phyloP scores from a whole-genome alignment of 2,329 filamentous ascomycete genomes.

The Penicillium sp. region DNA sequence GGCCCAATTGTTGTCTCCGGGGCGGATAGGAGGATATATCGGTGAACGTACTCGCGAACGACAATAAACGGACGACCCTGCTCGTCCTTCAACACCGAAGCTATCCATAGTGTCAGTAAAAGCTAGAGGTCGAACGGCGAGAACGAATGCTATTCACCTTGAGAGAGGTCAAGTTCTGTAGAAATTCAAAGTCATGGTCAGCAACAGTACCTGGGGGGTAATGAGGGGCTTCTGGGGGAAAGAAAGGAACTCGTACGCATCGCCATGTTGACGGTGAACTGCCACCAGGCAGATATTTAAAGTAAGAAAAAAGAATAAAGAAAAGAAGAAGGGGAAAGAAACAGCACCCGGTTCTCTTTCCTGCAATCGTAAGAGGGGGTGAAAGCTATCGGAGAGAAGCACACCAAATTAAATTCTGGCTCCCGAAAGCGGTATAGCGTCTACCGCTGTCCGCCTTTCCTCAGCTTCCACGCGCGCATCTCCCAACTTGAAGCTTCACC shows the following conservation, averaged over 20 bases:
- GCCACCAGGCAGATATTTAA: constrained; percentile 28
- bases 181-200: constrained; percentile 20
- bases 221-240: constrained; percentile 34
- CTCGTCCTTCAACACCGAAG: constrained; percentile 89
- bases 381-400: constrained; percentile 29
- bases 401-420: constrained; percentile 39
- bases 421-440: constrained; percentile 36
- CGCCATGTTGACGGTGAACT: constrained; percentile 42
- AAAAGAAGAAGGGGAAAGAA: constrained; percentile 4
- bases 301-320: constrained; percentile 10
- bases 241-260: constrained; percentile 40
- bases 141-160: constrained; percentile 32
- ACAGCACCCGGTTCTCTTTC: constrained; percentile 5
- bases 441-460: constrained; percentile 17
- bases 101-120: constrained; percentile 37
- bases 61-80: constrained; percentile 96
- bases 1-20: constrained; percentile 4
- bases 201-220: constrained; percentile 21
- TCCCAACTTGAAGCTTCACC: constrained; percentile 5
- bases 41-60: constrained; percentile 76
- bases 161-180: constrained; percentile 46
- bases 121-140: constrained; percentile 11
- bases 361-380: constrained; percentile 21
- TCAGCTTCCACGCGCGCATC: constrained; percentile 31
- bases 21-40: constrained; percentile 8